Percentiles rank a stretch among this genome's conserved stretches.
phyloP scores from a whole-genome alignment of 2,329 filamentous ascomycete species.

The Colletotrichum tamarilloi region DNA sequence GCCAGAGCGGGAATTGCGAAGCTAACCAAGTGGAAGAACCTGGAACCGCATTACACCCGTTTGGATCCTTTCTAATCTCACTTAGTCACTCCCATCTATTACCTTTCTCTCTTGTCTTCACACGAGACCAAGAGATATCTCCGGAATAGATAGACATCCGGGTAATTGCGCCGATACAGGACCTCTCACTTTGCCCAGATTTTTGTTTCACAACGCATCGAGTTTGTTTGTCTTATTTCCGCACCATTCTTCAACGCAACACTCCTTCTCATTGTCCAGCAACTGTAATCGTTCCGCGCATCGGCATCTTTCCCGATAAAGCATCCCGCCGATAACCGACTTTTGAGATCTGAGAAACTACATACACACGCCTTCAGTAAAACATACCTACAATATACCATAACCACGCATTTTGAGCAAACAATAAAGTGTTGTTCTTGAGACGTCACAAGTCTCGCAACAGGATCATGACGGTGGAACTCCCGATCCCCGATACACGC shows the following conservation, averaged over 20 bases:
- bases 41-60: slow-evolving; percentile 24
- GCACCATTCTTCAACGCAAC: background rate
- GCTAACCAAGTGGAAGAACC: slow-evolving; percentile 25
- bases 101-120: background rate
- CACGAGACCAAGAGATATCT: background rate
- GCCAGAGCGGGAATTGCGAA: slow-evolving; percentile 17
- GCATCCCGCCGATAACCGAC: slow-evolving; percentile 12
- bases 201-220: background rate
- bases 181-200: background rate
- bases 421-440: background rate
- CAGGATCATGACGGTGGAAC: slow-evolving; percentile 49
- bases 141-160: background rate
- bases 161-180: slow-evolving; percentile 1
- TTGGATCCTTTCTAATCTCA: slow-evolving; percentile 12
- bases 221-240: background rate
- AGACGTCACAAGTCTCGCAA: background rate
- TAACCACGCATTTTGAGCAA: background rate
- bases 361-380: background rate
- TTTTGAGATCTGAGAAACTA: slow-evolving; percentile 12
- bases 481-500: slow-evolving; percentile 66
- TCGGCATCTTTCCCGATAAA: slow-evolving; percentile 14
- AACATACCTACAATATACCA: background rate
- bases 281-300: slow-evolving; percentile 4
- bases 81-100: slow-evolving; percentile 18
- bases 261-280: background rate